Evolutionary conservation across 2,329 filamentous ascomycete genomes (phyloP).

Genomic region (Alternaria burnsii): DNA sequence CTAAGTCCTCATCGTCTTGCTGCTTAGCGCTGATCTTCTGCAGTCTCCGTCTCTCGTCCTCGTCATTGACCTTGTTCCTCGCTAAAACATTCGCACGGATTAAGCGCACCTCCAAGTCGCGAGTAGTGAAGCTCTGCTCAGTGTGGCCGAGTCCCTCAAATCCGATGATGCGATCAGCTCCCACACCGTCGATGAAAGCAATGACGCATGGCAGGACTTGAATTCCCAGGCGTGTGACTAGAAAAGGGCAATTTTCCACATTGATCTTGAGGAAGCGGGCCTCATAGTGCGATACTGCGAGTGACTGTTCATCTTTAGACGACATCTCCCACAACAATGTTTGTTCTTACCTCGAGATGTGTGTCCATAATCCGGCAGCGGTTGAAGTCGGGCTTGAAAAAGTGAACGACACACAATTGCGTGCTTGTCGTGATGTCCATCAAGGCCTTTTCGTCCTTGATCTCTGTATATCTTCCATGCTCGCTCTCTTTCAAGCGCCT

Average conservation of each 20-base stretch:
- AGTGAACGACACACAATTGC: constrained; percentile 68
- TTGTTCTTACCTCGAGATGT: constrained; percentile 57
- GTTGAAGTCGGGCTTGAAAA: constrained; percentile 70
- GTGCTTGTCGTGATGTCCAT: constrained; percentile 68
- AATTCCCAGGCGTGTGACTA: constrained; percentile 66
- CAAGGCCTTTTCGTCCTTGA: constrained; percentile 66
- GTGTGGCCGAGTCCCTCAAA: constrained; percentile 66
- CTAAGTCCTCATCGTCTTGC: constrained; percentile 57
- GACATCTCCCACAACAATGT: not conserved
- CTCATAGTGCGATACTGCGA: constrained; percentile 66
- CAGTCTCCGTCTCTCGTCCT: constrained; percentile 48
- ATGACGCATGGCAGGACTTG: constrained; percentile 68
- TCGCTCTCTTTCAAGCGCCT: constrained; percentile 60
- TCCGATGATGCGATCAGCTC: constrained; percentile 65
- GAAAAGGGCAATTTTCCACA: constrained; percentile 67
- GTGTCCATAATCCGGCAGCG: constrained; percentile 70
- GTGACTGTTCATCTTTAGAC: constrained; percentile 41
- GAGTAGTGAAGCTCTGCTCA: constrained; percentile 62
- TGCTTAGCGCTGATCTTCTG: constrained; percentile 42
- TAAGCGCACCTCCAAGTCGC: constrained; percentile 63
- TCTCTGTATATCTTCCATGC: constrained; percentile 63
- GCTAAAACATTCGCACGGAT: constrained; percentile 61
- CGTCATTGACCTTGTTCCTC: constrained; percentile 60
- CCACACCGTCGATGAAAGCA: constrained; percentile 64
- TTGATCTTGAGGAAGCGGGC: constrained; percentile 66